These are phyloP conservation scores for Themeda triandra DNA, from an alignment of 176 grass and related monocot genomes.

Conservation along the genomic window DNA sequence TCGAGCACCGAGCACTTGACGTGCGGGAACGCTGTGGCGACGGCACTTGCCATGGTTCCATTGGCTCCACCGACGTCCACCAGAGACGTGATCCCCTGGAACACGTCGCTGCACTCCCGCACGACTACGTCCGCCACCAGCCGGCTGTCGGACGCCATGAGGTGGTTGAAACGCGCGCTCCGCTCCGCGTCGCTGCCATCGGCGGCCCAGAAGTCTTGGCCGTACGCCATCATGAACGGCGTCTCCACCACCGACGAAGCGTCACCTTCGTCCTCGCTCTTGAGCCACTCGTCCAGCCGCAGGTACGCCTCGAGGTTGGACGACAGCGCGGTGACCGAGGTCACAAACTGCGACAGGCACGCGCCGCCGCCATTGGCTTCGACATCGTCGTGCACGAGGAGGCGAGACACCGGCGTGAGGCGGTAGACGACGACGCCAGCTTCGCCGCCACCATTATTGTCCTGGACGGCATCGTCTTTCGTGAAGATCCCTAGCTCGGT, in stretches of 20 bases:
- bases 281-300: constrained; percentile 10
- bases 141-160: neutral
- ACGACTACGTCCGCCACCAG: neutral
- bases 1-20: constrained; percentile 5
- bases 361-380: neutral
- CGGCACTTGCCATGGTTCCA: neutral
- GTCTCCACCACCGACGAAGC: no score
- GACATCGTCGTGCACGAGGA: neutral
- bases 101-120: neutral
- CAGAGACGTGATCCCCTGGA: neutral
- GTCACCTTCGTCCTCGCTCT: neutral
- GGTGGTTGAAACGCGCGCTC: neutral
- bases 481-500: neutral
- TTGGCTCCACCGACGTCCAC: neutral
- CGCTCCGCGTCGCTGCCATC: neutral
- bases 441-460: no score
- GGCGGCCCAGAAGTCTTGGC: neutral
- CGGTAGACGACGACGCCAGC: neutral
- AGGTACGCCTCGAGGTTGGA: neutral
- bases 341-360: neutral
- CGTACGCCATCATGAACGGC: neutral
- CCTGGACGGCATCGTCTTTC: no score
- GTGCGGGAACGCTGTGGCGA: neutral
- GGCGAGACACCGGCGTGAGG: constrained; percentile 29
- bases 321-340: neutral